Evolutionary conservation across 192 early-diverging fungal genomes (phyloP).

Genomic region (Coemansia sp.): DNA sequence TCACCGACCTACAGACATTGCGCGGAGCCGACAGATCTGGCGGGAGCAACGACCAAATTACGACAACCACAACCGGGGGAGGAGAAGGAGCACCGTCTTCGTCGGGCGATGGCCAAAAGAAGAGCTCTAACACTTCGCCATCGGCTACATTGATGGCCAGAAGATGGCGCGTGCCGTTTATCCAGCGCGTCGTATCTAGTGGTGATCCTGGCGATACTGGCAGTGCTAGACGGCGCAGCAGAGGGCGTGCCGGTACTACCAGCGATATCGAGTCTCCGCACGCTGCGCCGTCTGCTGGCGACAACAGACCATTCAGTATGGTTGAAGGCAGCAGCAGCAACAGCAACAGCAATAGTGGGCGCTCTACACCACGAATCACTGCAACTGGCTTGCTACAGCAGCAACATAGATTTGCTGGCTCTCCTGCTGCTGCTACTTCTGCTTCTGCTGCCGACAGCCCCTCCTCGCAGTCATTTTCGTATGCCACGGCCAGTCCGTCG

Average conservation of each 20-base stretch:
- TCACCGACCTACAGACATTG: constrained; percentile 39
- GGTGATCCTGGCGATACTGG: not conserved
- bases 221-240: constrained; percentile 23
- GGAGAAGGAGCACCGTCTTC: not conserved
- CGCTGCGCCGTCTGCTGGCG: constrained; percentile 12
- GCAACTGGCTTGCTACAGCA: not conserved
- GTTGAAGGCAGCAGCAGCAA: constrained; percentile 40
- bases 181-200: not conserved
- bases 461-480: constrained; percentile 1
- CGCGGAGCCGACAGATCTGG: constrained; percentile 4
- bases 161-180: not conserved
- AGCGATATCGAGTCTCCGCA: constrained; percentile 52
- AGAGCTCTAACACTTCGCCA: constrained; percentile 4
- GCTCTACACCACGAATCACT: constrained; percentile 6
- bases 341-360: constrained; percentile 9
- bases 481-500: constrained; percentile 8
- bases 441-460: not conserved
- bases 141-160: not conserved
- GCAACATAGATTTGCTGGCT: constrained; percentile 13
- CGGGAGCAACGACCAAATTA: constrained; percentile 14
- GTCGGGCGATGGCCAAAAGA: not conserved
- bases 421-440: not conserved
- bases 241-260: constrained; percentile 50
- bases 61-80: constrained; percentile 4
- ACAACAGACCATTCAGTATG: constrained; percentile 49